These are phyloP conservation scores for Solanum rostratum DNA, from an alignment of 257 asterid species.

Conservation along the genomic window DNA sequence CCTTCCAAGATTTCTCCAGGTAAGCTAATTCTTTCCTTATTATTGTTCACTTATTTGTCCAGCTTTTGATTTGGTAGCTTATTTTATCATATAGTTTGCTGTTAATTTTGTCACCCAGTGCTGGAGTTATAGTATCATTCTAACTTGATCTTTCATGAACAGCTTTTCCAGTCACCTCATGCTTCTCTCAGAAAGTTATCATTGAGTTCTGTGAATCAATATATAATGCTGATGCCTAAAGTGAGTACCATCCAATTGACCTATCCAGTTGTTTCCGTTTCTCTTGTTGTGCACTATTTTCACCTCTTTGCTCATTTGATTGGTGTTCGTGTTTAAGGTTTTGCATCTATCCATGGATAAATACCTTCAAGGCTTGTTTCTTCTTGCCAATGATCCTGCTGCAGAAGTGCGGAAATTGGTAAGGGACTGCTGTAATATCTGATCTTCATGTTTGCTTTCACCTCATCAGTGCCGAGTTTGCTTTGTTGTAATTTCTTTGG, in stretches of 20 bases:
- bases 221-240: constrained; percentile 87
- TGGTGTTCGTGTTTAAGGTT: constrained; percentile 31
- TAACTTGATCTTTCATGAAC: constrained; percentile 13
- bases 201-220: constrained; percentile 83
- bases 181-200: constrained; percentile 70
- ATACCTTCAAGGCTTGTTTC: constrained; percentile 84
- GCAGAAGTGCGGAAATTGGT: constrained; percentile 93
- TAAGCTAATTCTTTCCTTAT: constrained; percentile 5
- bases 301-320: not conserved
- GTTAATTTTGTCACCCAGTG: not conserved
- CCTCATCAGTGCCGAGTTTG: not conserved
- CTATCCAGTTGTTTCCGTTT: constrained; percentile 1
- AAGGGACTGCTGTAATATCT: constrained; percentile 8
- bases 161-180: constrained; percentile 91
- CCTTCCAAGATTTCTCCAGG: constrained; percentile 87
- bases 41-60: not conserved
- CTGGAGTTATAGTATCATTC: not conserved
- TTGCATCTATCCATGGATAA: constrained; percentile 67
- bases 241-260: constrained; percentile 30
- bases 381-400: constrained; percentile 75
- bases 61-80: not conserved
- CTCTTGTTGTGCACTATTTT: not conserved
- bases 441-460: not conserved
- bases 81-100: not conserved
- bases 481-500: not conserved